A percentile compares a stretch with the other conserved stretches of the same genome.
phyloP scores from a whole-genome alignment of 2,329 filamentous ascomycete genomes.

The Fonsecaea pedrosoi region DNA sequence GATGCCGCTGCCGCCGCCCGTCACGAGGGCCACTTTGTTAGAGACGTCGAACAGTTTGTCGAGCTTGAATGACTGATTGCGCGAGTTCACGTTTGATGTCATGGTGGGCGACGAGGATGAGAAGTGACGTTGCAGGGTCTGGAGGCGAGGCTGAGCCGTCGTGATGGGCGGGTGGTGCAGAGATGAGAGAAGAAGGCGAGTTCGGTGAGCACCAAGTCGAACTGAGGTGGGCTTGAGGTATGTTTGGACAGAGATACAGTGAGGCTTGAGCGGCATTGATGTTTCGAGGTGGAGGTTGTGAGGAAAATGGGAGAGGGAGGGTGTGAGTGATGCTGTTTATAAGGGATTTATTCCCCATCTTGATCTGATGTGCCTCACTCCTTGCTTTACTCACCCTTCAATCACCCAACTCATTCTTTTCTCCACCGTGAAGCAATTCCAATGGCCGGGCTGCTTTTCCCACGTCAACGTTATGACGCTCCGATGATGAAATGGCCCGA shows the following conservation, averaged over 20 bases:
- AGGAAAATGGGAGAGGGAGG: neutral
- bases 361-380: too few relatives aligned
- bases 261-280: conserved; percentile 1
- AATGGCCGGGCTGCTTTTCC: neutral
- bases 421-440: neutral
- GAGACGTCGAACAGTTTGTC: conserved; percentile 63
- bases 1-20: conserved; percentile 69
- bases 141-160: conserved; percentile 30
- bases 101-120: conserved; percentile 27
- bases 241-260: neutral
- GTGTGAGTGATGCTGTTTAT: neutral
- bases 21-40: conserved; percentile 63
- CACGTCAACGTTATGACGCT: neutral
- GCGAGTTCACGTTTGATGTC: conserved; percentile 25
- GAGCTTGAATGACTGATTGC: conserved; percentile 40
- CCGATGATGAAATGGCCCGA: neutral
- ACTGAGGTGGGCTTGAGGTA: neutral
- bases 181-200: neutral
- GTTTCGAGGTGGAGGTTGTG: neutral
- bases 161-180: conserved; percentile 19
- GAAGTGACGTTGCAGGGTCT: conserved; percentile 32
- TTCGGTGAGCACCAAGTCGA: neutral
- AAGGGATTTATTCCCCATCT: neutral
- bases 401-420: neutral
- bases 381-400: neutral